Percentiles rank a stretch among this genome's conserved stretches.
Conservation (phyloP, 768 basidiomycete species). For the Clavulina sp. region DNA sequence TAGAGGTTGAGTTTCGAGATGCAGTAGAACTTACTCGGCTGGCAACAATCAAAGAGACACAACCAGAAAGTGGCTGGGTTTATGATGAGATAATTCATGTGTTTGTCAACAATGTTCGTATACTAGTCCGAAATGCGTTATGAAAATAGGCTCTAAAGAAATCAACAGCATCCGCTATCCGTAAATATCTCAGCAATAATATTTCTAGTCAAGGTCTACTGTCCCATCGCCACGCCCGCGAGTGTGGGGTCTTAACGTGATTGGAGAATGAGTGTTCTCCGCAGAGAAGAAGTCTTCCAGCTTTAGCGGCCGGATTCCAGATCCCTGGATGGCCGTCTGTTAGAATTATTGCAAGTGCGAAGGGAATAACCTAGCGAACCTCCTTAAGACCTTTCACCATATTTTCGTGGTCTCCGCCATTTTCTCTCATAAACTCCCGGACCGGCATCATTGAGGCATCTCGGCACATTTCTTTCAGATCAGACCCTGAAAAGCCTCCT, state of each 20-base stretch:
- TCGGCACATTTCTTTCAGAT: slow-evolving; percentile 79
- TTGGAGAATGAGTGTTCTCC: too few relatives aligned
- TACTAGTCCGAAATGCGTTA: slow-evolving; percentile 56
- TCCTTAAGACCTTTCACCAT: slow-evolving; percentile 27
- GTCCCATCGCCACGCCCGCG: too few relatives aligned
- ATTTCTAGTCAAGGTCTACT: too few relatives aligned
- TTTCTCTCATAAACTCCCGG: slow-evolving; percentile 52
- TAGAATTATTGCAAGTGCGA: neutral
- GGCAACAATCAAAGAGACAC: slow-evolving; percentile 47
- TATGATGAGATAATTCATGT: slow-evolving; percentile 88
- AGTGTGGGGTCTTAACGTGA: too few relatives aligned
- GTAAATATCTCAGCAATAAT: too few relatives aligned
- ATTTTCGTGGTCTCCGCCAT: slow-evolving; percentile 30
- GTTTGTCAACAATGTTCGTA: slow-evolving; percentile 84
- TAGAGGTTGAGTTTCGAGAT: slow-evolving; percentile 71
- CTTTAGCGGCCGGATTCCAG: neutral
- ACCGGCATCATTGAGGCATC: slow-evolving; percentile 90
- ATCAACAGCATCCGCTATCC: too few relatives aligned
- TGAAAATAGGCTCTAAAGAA: too few relatives aligned
- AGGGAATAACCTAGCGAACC: slow-evolving; percentile 19
- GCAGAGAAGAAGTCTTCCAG: slow-evolving; percentile 2
- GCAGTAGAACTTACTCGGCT: slow-evolving; percentile 52
- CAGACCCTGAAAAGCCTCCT: slow-evolving; percentile 71
- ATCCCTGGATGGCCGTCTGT: neutral
- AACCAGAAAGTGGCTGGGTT: slow-evolving; percentile 33